Base-by-base conservation (phyloP, 2,329 filamentous ascomycete species). In the Ceratocystis destructans region DNA sequence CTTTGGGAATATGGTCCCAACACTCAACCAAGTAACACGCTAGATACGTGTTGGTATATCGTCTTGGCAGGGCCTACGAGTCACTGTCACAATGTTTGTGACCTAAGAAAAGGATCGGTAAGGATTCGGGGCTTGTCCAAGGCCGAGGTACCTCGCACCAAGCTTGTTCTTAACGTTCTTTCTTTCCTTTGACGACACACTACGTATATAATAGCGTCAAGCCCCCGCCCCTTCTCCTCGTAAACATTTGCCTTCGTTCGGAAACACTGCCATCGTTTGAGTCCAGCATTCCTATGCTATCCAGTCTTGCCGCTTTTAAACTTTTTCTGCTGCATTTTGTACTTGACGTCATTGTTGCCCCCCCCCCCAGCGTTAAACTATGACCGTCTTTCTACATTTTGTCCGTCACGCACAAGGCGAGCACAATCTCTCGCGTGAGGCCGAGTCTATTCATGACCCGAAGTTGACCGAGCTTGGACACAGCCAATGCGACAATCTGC, bases 351-450 rank as follows among this genome's bases (percentile, higher is more conserved):
- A 45, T 46, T 5, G n/a, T 17, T 22, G 5, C 22, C 31, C 12
- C 61, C 17, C 22, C 31, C 12, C 61, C 17, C 61, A 8, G 1
- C 41, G 2, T 7, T 8, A 62, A 15, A 15, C 50, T 64, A 83
- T 83, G 80, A 73, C 78, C 1, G 78, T 80, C 31, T 83, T 79
- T 55, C 77, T 89, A 70, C 83, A 88, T 74, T 79, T 87, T 70
- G 82, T 90, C 71, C 87, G 88, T 75, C 87, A 90, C 74, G 87
- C 86, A 12, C 80, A 90, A 77, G 91, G 90, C 76, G 84, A 83
- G 73, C 92, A 96, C 81, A 96, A 96, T 75, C 82, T 94, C 72
- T 79, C 72, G 69, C 72, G 78, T 31, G 86, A 82, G 69, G 90
- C 92, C 76, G 87, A 92, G 73, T 72, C 77, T 68, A 78, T 96